Evolutionary conservation across 208 protist species (phyloP), one percentile per base, ranked within the genome.

Genomic region (Tritrichomonas foetus): DNA sequence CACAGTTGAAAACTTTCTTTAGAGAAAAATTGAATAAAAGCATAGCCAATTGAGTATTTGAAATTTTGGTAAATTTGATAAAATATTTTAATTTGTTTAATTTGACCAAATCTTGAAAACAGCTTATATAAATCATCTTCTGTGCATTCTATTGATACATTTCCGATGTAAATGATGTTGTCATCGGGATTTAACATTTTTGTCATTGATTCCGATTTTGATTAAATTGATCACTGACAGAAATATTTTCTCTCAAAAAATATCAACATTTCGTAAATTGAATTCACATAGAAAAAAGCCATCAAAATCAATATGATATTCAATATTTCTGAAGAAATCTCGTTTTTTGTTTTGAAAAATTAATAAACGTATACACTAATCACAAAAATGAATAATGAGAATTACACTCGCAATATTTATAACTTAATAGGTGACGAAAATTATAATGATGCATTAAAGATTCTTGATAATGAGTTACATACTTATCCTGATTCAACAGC

Each of bases 41-140:
- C 78, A 50, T 57, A 89, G 0, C 78, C 78, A 57, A 57, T 47
- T 57, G 78, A 36, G 57, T 89, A 89, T 61, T 89, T 8, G 22
- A 33, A 20, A 36, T 47, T 47, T 89, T 89, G 78, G 30, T 47
- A 89, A 39, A 14, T 89, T 57, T 89, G 41, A 49, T 33, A 57
- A 50, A 89, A 89, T 25, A 89, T 89, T 39, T 89, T 47, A 30
- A 89, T 89, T 39, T 47, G 8, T 89, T 89, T 89, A 55, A 89
- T 57, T 27, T 33, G 2, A 20, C 78, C 78, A 61, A 89, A 89
- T 22, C 30, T 16, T 3, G 27, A 20, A 89, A 89, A 89, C 8
- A 57, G 20, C 3, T 57, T 13, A 53, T 57, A 89, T 39, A 89
- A 33, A 30, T 89, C 78, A 39, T 53, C 9, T 57, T 57, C 78